phyloP scores from a whole-genome alignment of 345 rosid species.

The Euclidium syriacum region DNA sequence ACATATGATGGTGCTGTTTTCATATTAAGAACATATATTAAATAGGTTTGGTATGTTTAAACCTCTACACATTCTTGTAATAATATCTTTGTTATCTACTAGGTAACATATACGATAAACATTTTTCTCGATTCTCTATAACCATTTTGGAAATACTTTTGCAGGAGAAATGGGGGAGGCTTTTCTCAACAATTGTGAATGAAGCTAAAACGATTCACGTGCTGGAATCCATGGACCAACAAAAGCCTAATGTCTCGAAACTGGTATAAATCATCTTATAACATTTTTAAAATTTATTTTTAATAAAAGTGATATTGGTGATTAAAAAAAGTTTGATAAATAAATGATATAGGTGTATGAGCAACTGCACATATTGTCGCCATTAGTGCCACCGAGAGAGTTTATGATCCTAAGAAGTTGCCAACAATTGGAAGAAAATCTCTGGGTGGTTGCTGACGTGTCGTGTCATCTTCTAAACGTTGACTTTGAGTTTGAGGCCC shows the following conservation, averaged over 20 bases:
- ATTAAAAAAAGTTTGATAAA: not conserved
- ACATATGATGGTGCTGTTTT: no score
- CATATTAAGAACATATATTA: no score
- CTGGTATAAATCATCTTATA: slow-evolving; percentile 38
- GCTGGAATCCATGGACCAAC: slow-evolving; percentile 36
- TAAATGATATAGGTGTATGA: slow-evolving; percentile 51
- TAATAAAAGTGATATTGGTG: not conserved
- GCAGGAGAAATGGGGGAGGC: slow-evolving; percentile 60
- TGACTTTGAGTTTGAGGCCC: not conserved
- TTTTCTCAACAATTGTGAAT: slow-evolving; percentile 62
- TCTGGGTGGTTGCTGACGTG: slow-evolving; percentile 63
- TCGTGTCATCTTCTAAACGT: slow-evolving; percentile 38
- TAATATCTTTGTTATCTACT: no score
- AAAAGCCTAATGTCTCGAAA: slow-evolving; percentile 35
- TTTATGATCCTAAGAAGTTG: slow-evolving; percentile 57
- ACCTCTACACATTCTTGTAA: no score
- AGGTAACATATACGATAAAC: no score
- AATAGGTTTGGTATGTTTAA: no score
- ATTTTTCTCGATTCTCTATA: no score
- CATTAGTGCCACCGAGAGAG: slow-evolving; percentile 64
- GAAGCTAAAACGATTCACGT: slow-evolving; percentile 45
- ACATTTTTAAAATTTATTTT: not conserved
- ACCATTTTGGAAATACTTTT: no score
- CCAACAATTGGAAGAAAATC: slow-evolving; percentile 42
- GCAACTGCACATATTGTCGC: slow-evolving; percentile 70